Conservation (phyloP, 768 basidiomycete genomes). For the Tylopilus rubrobrunneus region DNA sequence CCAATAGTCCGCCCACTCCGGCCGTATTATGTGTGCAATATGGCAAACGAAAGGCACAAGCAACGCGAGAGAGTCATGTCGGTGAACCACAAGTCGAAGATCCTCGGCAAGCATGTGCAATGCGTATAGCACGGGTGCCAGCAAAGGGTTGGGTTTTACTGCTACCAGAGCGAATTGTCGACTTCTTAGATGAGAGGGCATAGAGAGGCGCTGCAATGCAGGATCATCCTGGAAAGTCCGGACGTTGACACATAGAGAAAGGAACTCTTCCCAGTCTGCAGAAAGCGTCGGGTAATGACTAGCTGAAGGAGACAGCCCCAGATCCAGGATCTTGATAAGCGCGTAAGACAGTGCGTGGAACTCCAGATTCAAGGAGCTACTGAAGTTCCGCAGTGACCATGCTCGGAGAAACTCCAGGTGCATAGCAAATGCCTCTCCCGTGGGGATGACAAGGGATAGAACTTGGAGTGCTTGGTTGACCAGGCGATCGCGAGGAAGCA, state of each 20-base stretch:
- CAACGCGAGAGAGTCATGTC: conserved; percentile 50
- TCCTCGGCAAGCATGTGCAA: conserved; percentile 80
- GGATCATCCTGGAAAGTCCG: conserved; percentile 57
- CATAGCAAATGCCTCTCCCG: conserved; percentile 50
- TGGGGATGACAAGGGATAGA: conserved; percentile 58
- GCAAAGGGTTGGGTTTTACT: conserved; percentile 39
- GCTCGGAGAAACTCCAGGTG: conserved; percentile 52
- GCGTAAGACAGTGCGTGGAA: conserved; percentile 55
- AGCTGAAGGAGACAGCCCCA: conserved; percentile 27
- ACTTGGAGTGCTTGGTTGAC: conserved; percentile 57
- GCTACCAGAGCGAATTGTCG: conserved; percentile 19
- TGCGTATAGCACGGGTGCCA: conserved; percentile 63
- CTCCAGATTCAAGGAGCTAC: conserved; percentile 44
- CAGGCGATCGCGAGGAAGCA: conserved; percentile 52
- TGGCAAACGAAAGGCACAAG: conserved; percentile 63
- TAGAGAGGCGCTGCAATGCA: conserved; percentile 43
- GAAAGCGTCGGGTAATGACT: conserved; percentile 10
- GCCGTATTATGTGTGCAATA: conserved; percentile 58
- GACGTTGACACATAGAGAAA: conserved; percentile 39
- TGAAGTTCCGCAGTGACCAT: conserved; percentile 50
- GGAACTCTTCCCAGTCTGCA: conserved; percentile 48
- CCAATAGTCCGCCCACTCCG: conserved; percentile 95
- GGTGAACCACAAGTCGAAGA: conserved; percentile 52
- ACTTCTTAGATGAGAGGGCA: conserved; percentile 33
- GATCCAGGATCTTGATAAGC: conserved; percentile 45